Evolutionary conservation across 164 flowering plant genomes (phyloP).

Genomic region (Umbellularia californica): DNA sequence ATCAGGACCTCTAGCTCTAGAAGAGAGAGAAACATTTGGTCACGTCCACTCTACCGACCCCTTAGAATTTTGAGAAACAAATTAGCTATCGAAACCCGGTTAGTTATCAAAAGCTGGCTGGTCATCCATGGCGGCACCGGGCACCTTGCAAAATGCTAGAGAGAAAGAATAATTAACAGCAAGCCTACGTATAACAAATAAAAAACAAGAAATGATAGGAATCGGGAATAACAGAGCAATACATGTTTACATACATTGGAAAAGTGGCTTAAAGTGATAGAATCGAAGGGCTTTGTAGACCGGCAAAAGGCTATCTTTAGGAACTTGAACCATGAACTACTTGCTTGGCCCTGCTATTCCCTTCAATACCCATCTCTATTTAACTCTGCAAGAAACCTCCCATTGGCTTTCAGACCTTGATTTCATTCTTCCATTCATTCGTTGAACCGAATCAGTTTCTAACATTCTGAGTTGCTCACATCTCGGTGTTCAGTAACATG

Average conservation of each 20-base stretch:
- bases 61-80: no score
- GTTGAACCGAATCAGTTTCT: background rate
- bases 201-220: conserved; percentile 20
- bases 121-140: background rate
- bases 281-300: conserved; percentile 4
- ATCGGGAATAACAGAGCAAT: conserved; percentile 24
- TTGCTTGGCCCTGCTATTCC: conserved; percentile 19
- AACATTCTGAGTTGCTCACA: background rate
- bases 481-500: background rate
- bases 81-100: no score
- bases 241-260: conserved; percentile 12
- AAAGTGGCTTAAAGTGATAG: background rate
- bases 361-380: conserved; percentile 18
- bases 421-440: background rate
- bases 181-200: background rate
- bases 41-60: no score
- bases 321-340: conserved; percentile 44
- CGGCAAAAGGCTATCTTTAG: conserved; percentile 34
- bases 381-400: conserved; percentile 14
- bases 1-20: no score
- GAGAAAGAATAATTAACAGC: background rate
- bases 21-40: rapidly evolving
- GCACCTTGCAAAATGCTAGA: background rate
- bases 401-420: conserved; percentile 20
- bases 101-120: background rate